phyloP scores from a whole-genome alignment of 2,329 filamentous ascomycete species.

The Talaromyces sp. region DNA sequence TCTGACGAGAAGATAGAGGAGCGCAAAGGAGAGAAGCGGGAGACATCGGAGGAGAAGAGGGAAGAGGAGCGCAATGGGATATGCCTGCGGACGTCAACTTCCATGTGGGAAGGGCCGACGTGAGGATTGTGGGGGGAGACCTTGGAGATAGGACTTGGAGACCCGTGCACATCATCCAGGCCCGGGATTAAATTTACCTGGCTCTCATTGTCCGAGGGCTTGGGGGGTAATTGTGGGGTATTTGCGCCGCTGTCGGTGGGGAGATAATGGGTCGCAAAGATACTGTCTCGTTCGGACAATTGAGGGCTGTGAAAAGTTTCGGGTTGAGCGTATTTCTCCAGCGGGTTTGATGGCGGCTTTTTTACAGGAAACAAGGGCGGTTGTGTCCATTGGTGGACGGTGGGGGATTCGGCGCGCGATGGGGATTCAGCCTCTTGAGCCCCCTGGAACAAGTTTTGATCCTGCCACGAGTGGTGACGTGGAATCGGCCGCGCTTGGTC shows the following conservation, averaged over 20 bases:
- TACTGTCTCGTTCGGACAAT: slow-evolving; percentile 64
- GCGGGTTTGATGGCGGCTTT: slow-evolving; percentile 37
- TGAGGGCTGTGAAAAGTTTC: slow-evolving; percentile 47
- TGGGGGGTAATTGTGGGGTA: slow-evolving; percentile 40
- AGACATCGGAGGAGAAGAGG: slow-evolving; percentile 26
- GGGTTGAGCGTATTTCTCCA: slow-evolving; percentile 30
- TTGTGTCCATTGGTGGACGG: slow-evolving; percentile 38
- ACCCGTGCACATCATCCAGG: slow-evolving; percentile 34
- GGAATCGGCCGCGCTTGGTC: slow-evolving; percentile 32
- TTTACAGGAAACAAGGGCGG: slow-evolving; percentile 37
- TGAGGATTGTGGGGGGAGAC: slow-evolving; percentile 31
- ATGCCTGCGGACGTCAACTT: slow-evolving; percentile 40
- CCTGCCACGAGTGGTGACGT: slow-evolving; percentile 38
- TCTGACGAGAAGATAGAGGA: slow-evolving; percentile 30
- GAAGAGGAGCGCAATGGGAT: slow-evolving; percentile 33
- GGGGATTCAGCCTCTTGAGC: slow-evolving; percentile 32
- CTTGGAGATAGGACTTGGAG: slow-evolving; percentile 32
- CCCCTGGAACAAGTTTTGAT: slow-evolving; percentile 34
- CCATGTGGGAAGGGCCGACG: slow-evolving; percentile 39
- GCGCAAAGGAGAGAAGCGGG: slow-evolving; percentile 30
- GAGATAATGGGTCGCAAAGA: slow-evolving; percentile 65
- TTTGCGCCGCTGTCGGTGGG: slow-evolving; percentile 52
- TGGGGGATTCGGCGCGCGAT: slow-evolving; percentile 41
- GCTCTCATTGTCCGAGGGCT: slow-evolving; percentile 32
- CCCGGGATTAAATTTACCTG: slow-evolving; percentile 35